A percentile compares a stretch with the other conserved stretches of the same genome.
Conservation (phyloP, 2,329 filamentous ascomycete genomes). For the Clarireedia homoeocarpa region DNA sequence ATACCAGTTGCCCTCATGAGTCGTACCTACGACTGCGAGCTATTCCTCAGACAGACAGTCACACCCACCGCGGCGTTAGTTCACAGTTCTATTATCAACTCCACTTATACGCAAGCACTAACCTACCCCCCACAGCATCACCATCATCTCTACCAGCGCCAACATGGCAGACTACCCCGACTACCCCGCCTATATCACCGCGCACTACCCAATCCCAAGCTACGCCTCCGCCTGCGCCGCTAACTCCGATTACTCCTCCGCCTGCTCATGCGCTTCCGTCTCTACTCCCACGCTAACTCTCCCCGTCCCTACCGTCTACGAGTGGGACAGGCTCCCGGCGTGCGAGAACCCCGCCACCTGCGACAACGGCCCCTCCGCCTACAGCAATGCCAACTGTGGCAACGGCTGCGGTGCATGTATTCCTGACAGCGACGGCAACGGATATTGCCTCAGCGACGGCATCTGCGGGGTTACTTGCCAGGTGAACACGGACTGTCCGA, state of each 20-base stretch:
- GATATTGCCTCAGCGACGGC: slow-evolving; percentile 1
- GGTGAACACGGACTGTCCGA: neutral
- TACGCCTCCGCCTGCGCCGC: slow-evolving; percentile 5
- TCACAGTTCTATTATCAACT: too few relatives aligned
- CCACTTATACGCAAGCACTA: too few relatives aligned
- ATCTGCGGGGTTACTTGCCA: neutral
- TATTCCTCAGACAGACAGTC: neutral
- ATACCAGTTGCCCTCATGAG: slow-evolving; percentile 1
- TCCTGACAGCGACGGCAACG: neutral
- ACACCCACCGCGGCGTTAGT: slow-evolving; percentile 8
- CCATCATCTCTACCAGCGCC: neutral
- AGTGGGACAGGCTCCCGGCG: neutral
- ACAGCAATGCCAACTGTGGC: neutral
- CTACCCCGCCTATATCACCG: neutral
- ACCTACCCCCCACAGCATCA: neutral
- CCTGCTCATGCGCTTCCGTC: slow-evolving; percentile 2
- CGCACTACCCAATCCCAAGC: neutral
- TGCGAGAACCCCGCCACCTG: slow-evolving; percentile 1
- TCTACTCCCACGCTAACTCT: neutral
- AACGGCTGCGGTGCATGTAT: slow-evolving; percentile 1
- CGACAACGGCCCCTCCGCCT: neutral
- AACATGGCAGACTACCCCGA: neutral
- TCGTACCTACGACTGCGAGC: slow-evolving; percentile 5
- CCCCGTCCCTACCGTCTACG: slow-evolving; percentile 1
- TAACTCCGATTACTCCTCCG: neutral